Base-by-base conservation (phyloP, 805 yeast species). In the Wickerhamiella sorbophila region DNA sequence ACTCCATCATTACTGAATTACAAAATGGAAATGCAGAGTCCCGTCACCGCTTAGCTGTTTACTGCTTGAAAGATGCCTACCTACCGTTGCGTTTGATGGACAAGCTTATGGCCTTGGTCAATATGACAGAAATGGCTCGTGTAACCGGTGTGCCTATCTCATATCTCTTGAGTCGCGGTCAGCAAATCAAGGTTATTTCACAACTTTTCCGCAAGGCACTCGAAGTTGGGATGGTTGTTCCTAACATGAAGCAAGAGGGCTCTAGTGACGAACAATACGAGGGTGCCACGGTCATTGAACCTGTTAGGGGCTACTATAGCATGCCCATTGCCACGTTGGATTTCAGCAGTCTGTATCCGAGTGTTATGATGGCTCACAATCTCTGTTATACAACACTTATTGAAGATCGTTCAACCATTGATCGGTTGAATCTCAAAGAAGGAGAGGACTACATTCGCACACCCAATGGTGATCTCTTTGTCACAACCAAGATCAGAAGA, bases 201-300 rank as follows among this genome's bases (percentile, higher is more conserved):
- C 99, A 91, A 63, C 67, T 91, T 38, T 91, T 84, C 63, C 71
- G 99, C 52, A 93, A 91, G 61, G 94, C 98, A 57, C 64, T 85
- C 16, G 76, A 84, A 51, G 77, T 82, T 44, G 85, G 81, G 50
- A 75, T 88, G 41, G 87, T 91, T 3, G 79, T 91, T 33, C 99
- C 99, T 0, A 88, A 91, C 55, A 69, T 88, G 75, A 77, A 72
- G 52, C 74, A 66, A 43, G 85, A 77, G 52, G 95, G 93, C 1
- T 69, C 79, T 8, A 69, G 74, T 45, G 97, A 93, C 58, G 97
- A 86, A 56, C 81, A 75, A 50, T 91, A 91, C 57, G 99, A 91
- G 61, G 99, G 99, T 66, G 99, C 99, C 4, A 91, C 98, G 0
- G 99, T 91, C 51, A 91, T 91, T 61, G 98, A 93, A 58, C 99